phyloP scores from a whole-genome alignment of 2,329 filamentous ascomycete genomes.

The Exophiala mesophila region DNA sequence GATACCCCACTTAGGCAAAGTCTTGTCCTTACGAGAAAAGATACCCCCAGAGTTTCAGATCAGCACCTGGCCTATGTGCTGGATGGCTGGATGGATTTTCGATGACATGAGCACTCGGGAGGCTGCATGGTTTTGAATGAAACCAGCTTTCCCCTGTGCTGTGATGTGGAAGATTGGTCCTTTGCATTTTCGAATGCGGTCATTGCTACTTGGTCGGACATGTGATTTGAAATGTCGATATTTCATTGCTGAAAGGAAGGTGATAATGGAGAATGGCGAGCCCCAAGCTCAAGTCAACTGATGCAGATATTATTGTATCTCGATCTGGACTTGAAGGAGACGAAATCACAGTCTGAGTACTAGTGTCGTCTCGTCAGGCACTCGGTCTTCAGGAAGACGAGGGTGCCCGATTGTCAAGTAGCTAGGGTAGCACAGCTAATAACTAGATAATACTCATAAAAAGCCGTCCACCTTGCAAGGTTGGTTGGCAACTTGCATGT shows the following conservation, averaged over 20 bases:
- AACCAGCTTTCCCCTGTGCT: slow-evolving; percentile 5
- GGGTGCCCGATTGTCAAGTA: not conserved
- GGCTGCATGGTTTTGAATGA: slow-evolving; percentile 15
- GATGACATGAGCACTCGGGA: slow-evolving; percentile 2
- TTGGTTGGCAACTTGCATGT: too few species aligned
- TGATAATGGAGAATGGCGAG: not conserved
- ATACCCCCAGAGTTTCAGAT: slow-evolving; percentile 17
- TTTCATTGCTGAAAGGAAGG: slow-evolving; percentile 6
- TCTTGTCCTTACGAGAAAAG: slow-evolving; percentile 25
- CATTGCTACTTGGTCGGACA: slow-evolving; percentile 5
- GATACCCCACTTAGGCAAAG: slow-evolving; percentile 24
- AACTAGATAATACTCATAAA: too few species aligned
- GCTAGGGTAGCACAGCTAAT: not conserved
- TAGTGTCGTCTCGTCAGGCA: not conserved
- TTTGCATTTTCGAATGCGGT: slow-evolving; percentile 2
- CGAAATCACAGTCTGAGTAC: not conserved
- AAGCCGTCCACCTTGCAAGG: too few species aligned
- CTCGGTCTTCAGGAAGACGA: not conserved
- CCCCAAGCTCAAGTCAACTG: not conserved
- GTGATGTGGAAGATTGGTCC: slow-evolving; percentile 5
- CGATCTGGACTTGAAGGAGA: not conserved
- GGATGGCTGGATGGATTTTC: slow-evolving; percentile 6
- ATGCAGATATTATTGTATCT: slow-evolving; percentile 1
- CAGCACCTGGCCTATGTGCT: slow-evolving; percentile 14
- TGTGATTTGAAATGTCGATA: slow-evolving; percentile 8